Conservation (phyloP, 306 rosid genomes). For the Vigna unguiculata region DNA sequence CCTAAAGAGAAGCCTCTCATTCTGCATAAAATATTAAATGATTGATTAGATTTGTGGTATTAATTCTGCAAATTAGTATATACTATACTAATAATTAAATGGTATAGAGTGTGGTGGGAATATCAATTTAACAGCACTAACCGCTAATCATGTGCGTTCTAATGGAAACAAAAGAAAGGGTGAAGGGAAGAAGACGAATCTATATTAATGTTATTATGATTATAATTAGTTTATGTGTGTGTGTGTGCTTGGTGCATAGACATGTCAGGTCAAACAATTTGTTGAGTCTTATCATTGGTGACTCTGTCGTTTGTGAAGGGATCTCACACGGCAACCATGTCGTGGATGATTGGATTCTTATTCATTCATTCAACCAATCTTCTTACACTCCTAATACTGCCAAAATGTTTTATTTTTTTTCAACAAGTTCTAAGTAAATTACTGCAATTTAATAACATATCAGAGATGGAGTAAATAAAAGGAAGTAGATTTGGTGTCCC, state of each 20-base stretch:
- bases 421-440: conserved; percentile 31
- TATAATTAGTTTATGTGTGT: conserved; percentile 50
- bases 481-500: conserved; percentile 12
- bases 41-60: conserved; percentile 35
- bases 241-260: conserved; percentile 46
- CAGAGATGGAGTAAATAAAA: conserved; percentile 24
- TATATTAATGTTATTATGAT: neutral
- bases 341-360: conserved; percentile 41
- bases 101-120: conserved; percentile 35
- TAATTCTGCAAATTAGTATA: conserved; percentile 15
- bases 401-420: conserved; percentile 42
- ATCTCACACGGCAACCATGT: conserved; percentile 41
- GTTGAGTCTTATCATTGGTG: conserved; percentile 63
- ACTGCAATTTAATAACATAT: neutral
- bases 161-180: conserved; percentile 43
- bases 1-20: conserved; percentile 50
- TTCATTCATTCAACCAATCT: conserved; percentile 10
- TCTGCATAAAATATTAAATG: conserved; percentile 38
- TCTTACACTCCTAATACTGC: conserved; percentile 28
- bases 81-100: neutral
- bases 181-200: conserved; percentile 18
- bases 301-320: conserved; percentile 53
- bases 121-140: conserved; percentile 43
- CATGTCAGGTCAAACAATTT: conserved; percentile 65
- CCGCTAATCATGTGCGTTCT: conserved; percentile 41